Percentiles rank a stretch among this genome's conserved stretches.
These are phyloP conservation scores for Diplodia corticola DNA, from an alignment of 2,329 filamentous ascomycete genomes.

Conservation along the genomic window DNA sequence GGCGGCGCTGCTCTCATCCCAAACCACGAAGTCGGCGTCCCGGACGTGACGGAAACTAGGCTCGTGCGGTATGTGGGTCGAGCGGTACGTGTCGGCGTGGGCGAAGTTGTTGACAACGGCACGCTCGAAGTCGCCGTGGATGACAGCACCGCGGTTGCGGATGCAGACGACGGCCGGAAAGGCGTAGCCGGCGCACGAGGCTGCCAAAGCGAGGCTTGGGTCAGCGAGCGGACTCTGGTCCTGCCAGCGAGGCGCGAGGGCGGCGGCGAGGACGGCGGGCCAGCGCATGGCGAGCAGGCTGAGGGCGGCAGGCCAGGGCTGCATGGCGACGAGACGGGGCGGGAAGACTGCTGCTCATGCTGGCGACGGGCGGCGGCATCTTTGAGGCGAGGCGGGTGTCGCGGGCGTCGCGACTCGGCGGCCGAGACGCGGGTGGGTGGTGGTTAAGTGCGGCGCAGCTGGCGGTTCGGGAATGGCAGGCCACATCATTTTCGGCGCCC, in stretches of 20 bases:
- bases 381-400: background rate
- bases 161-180: background rate
- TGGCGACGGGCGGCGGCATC: background rate
- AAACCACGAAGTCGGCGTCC: slow-evolving; percentile 31
- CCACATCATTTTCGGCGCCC: no score
- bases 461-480: no score
- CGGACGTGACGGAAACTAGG: slow-evolving; percentile 26
- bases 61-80: slow-evolving; percentile 25
- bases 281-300: no score
- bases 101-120: background rate
- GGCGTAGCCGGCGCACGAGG: background rate
- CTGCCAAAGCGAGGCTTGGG: no score
- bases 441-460: background rate
- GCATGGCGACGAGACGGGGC: background rate
- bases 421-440: background rate
- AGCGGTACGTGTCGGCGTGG: background rate
- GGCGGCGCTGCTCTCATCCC: slow-evolving; percentile 27
- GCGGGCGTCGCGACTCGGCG: slow-evolving; percentile 1
- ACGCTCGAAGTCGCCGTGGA: background rate
- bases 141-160: background rate
- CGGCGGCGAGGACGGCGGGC: background rate
- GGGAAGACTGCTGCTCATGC: no score
- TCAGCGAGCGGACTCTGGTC: background rate
- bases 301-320: no score
- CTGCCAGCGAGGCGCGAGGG: background rate